Base-by-base conservation (phyloP, 176 grass and related monocot genomes). In the Zea luxurians region DNA sequence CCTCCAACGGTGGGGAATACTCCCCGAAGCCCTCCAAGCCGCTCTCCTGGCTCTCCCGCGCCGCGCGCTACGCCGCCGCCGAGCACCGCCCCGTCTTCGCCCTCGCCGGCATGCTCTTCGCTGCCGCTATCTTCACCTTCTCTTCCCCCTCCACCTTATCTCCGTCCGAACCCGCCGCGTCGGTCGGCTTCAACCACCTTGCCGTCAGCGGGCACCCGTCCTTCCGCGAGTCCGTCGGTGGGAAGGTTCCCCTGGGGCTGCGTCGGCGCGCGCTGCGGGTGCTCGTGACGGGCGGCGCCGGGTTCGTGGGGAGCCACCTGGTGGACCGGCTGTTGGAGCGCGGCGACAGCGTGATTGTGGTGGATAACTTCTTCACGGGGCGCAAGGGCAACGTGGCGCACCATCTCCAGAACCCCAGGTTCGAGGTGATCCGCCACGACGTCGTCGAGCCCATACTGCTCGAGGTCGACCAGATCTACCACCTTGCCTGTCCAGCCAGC, bases 391-490 rank as follows among this genome's bases (percentile, higher is more conserved):
- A 97, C 85, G 65, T 92, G 13, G 81, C 85, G 72, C 93, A 90
- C 55, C 93, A 97, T 53, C 86, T 97, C 17, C 80, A 70, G 10
- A 97, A 97, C 71, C 90, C 90, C 15, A 86, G 82, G 43, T 86
- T 97, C 76, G 93, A 97, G 90, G 73, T 97, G 53, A 97, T 97
- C 87, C 90, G 93, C 58, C 93, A 97, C 54, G 93, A 97, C 54
- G 90, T 97, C 75, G 93, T 97, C 62, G 93, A 97, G 68, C 87
- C 93, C 61, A 80, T 97, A 57, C 84, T 97, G 42, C 87, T 97
- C 36, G 93, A 97, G 68, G 93, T 97, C 64, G 93, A 97, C 70
- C 93, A 92, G 87, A 97, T 97, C 85, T 97, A 97, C 82, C 93
- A 97, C 50, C 90, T 97, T 60, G 93, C 93, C 11, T 97, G 93